A percentile compares a stretch with the other conserved stretches of the same genome.
These are phyloP conservation scores for Dendrobium chrysotoxum DNA, from an alignment of 106 monocot species.

Conservation along the genomic window DNA sequence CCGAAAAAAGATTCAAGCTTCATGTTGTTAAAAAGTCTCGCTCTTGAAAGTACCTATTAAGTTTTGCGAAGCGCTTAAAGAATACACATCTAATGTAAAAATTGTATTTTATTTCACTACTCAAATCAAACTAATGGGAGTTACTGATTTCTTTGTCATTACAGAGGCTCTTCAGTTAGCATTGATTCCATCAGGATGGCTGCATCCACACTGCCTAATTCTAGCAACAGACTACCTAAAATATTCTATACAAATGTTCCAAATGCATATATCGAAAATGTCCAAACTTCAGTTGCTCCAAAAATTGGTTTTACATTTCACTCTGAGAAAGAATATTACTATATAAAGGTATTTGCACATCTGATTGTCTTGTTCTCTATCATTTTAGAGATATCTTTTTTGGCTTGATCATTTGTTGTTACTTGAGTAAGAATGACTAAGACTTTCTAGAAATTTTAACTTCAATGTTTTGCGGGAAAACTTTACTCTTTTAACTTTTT, in stretches of 20 bases:
- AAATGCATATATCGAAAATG: conserved; percentile 20
- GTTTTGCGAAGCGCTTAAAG: no score
- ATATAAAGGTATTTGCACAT: conserved; percentile 36
- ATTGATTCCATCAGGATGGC: conserved; percentile 31
- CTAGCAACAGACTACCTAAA: conserved; percentile 21
- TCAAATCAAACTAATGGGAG: background rate
- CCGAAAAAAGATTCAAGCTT: no score
- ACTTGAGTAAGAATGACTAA: no score
- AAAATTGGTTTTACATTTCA: conserved; percentile 34
- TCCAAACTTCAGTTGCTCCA: conserved; percentile 14
- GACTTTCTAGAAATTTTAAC: no score
- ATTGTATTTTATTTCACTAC: no score
- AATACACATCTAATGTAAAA: no score
- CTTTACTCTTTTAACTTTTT: background rate
- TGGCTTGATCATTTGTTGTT: no score
- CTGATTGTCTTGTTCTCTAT: no score
- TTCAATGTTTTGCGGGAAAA: no score
- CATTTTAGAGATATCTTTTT: no score
- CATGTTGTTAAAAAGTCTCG: no score
- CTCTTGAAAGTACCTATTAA: no score
- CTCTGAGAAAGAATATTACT: conserved; percentile 35
- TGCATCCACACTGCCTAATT: conserved; percentile 16
- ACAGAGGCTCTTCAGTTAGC: conserved; percentile 11
- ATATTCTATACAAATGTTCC: conserved; percentile 41
- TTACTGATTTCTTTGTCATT: background rate